Evolutionary conservation across 1,284 basidiomycete species (phyloP).

Genomic region (Fomitopsis schrenkii): DNA sequence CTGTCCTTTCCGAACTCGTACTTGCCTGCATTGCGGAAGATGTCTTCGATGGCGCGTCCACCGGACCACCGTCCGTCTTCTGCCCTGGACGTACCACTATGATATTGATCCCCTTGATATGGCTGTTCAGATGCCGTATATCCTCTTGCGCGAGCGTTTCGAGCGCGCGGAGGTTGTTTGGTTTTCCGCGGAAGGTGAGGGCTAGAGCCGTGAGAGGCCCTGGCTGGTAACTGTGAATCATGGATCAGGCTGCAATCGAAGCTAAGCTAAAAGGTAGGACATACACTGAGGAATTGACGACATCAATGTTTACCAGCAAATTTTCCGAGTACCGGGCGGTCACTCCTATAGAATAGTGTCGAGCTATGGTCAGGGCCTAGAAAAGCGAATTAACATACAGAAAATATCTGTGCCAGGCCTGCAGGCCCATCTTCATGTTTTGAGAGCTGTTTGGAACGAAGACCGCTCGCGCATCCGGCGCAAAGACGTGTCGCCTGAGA

Average conservation of each 20-base stretch:
- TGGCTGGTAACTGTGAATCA: conserved; percentile 26
- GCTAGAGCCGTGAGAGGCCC: conserved; percentile 27
- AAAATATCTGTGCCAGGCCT: conserved; percentile 15
- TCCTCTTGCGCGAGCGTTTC: conserved; percentile 10
- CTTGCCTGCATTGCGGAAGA: conserved; percentile 18
- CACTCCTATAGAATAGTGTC: conserved; percentile 7
- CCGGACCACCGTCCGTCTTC: too few species aligned
- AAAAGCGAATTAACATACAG: conserved; percentile 3
- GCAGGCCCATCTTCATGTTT: conserved; percentile 9
- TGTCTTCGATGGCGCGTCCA: conserved; percentile 19
- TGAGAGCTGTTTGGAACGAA: background rate
- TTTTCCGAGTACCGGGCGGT: conserved; percentile 17
- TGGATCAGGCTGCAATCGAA: background rate
- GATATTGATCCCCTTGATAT: conserved; percentile 29
- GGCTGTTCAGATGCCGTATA: conserved; percentile 26
- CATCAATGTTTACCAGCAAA: conserved; percentile 24
- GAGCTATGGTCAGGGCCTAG: too few species aligned
- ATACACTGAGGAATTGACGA: conserved; percentile 17
- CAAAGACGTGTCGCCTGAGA: conserved; percentile 18
- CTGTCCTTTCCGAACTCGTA: conserved; percentile 32
- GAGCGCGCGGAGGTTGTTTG: conserved; percentile 20
- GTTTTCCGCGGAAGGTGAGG: conserved; percentile 16
- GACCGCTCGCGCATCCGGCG: conserved; percentile 14
- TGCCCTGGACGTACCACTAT: background rate
- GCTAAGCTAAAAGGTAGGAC: background rate